A percentile compares a stretch with the other conserved stretches of the same genome.
Evolutionary conservation across 495 filamentous ascomycete genomes (phyloP).

Genomic region (Tuber umbilicatum): DNA sequence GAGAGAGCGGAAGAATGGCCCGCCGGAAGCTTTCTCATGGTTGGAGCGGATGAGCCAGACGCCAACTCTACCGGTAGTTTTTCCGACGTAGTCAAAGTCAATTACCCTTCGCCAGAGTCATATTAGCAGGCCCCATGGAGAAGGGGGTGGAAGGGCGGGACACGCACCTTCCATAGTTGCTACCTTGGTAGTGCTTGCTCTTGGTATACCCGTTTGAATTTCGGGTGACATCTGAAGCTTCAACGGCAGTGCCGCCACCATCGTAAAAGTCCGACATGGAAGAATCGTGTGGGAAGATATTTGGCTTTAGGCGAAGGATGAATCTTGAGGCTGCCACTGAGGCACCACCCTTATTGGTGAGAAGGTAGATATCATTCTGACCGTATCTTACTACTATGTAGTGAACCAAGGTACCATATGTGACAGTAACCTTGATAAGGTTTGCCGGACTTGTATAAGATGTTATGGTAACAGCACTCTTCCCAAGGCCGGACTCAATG

Average conservation of each 20-base stretch:
- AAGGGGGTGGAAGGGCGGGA: neutral
- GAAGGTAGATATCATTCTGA: conserved; percentile 26
- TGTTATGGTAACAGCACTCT: conserved; percentile 17
- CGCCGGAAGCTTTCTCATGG: conserved; percentile 49
- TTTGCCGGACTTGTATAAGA: conserved; percentile 22
- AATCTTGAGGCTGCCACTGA: conserved; percentile 25
- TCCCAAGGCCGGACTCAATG: conserved; percentile 25
- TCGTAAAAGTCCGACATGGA: conserved; percentile 24
- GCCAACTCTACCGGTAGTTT: conserved; percentile 21
- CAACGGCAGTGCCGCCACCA: conserved; percentile 12
- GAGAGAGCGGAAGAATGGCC: conserved; percentile 45
- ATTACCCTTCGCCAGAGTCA: conserved; percentile 9
- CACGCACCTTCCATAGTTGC: conserved; percentile 25
- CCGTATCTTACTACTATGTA: conserved; percentile 25
- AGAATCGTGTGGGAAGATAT: conserved; percentile 20
- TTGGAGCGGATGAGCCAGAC: conserved; percentile 30
- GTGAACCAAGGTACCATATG: conserved; percentile 22
- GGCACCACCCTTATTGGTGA: conserved; percentile 24
- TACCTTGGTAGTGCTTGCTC: conserved; percentile 28
- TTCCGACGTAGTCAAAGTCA: conserved; percentile 30
- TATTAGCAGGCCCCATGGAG: neutral
- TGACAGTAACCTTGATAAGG: conserved; percentile 24
- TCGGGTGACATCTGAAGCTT: conserved; percentile 19
- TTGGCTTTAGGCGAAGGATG: conserved; percentile 27
- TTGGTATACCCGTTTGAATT: conserved; percentile 22